These are phyloP conservation scores for Antitrichia curtipendula DNA, from an alignment of 225 moss, liverwort and hornwort species.

Conservation along the genomic window DNA sequence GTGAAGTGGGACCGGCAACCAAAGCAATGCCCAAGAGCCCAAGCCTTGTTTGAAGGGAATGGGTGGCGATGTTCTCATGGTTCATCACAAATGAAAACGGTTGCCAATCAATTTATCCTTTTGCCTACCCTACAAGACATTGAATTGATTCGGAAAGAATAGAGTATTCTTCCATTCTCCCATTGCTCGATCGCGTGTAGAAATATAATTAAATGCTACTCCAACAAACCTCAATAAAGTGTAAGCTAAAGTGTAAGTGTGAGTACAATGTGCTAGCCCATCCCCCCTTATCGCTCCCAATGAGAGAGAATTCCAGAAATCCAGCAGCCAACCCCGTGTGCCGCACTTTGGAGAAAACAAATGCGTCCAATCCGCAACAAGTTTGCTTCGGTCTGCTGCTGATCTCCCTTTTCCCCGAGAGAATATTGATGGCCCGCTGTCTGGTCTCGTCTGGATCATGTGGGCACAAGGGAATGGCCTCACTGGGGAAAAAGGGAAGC, in stretches of 20 bases:
- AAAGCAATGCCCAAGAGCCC: too few relatives aligned
- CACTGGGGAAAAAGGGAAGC: background rate
- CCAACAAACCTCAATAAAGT: background rate
- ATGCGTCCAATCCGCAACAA: background rate
- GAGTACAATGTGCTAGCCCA: too few relatives aligned
- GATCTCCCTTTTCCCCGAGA: background rate
- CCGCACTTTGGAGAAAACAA: background rate
- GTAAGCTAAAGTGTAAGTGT: background rate
- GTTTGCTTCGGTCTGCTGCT: background rate
- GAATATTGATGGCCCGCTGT: too few relatives aligned
- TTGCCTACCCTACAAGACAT: background rate
- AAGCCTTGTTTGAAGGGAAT: too few relatives aligned
- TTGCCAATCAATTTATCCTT: background rate
- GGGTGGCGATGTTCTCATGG: too few relatives aligned
- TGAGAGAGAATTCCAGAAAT: background rate
- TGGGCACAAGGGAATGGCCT: background rate
- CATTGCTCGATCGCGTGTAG: too few relatives aligned
- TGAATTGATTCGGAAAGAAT: background rate
- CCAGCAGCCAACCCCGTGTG: background rate
- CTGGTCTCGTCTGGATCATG: background rate
- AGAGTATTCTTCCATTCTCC: background rate
- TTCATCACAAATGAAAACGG: background rate
- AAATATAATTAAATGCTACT: background rate
- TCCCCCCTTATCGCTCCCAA: background rate
- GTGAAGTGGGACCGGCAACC: too few relatives aligned